Conservation (phyloP, 352 stramenopile species). For the Globisporangium canariense region DNA sequence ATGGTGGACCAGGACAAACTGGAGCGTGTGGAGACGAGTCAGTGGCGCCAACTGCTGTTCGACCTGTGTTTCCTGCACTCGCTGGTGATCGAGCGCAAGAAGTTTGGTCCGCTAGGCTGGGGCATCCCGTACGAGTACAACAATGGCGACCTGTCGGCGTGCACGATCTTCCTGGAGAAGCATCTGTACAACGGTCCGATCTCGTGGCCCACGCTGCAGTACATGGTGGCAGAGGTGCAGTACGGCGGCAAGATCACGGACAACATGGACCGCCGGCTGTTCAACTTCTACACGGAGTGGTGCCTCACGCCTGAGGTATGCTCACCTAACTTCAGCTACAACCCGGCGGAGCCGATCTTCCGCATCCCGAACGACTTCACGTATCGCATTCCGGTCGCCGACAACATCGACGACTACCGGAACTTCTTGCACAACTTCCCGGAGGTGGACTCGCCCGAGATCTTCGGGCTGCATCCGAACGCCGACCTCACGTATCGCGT, state of each 20-base stretch:
- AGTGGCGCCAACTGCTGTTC: conserved; percentile 97
- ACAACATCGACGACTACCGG: conserved; percentile 94
- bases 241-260: conserved; percentile 99
- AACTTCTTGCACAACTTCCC: conserved; percentile 94
- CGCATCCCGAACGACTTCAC: conserved; percentile 97
- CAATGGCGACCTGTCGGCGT: conserved; percentile 96
- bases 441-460: conserved; percentile 97
- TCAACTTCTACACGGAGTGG: conserved; percentile 98
- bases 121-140: conserved; percentile 99
- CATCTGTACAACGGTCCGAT: conserved; percentile 98
- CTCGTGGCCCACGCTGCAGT: conserved; percentile 98
- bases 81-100: conserved; percentile 97
- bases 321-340: conserved; percentile 91
- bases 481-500: conserved; percentile 97
- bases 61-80: conserved; percentile 98
- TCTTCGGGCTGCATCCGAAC: conserved; percentile 98
- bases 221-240: conserved; percentile 98
- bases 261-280: conserved; percentile 96
- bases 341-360: conserved; percentile 92
- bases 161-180: conserved; percentile 98
- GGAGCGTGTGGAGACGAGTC: conserved; percentile 93
- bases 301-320: conserved; percentile 90
- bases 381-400: conserved; percentile 92
- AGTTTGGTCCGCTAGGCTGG: conserved; percentile 98
- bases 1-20: conserved; percentile 99